Percentiles rank a stretch among this genome's conserved stretches.
Conservation (phyloP, 2,329 filamentous ascomycete species). For the Aspergillus japonicus region DNA sequence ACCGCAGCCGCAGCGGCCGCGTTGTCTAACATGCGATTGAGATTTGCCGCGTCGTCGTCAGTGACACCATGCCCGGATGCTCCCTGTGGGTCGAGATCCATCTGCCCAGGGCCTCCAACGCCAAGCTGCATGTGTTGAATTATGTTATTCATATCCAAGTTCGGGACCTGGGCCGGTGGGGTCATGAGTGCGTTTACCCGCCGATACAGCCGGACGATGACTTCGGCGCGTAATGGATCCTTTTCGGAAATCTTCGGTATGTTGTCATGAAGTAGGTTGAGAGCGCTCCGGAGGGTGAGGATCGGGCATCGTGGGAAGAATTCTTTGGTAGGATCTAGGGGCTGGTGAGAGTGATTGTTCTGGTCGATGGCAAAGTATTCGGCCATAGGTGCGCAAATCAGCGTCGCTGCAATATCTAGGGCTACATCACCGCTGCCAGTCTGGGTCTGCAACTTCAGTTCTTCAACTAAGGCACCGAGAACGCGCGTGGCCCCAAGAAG, state of each 20-base stretch:
- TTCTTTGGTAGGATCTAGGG: constrained; percentile 34
- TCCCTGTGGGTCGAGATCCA: constrained; percentile 31
- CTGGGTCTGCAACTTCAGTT: constrained; percentile 44
- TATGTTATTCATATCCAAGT: constrained; percentile 44
- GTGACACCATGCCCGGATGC: constrained; percentile 16
- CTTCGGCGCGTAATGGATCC: constrained; percentile 45
- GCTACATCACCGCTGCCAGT: constrained; percentile 42
- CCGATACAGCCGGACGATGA: constrained; percentile 46
- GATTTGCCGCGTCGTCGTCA: constrained; percentile 32
- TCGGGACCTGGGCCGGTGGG: constrained; percentile 39
- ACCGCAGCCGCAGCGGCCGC: constrained; percentile 37
- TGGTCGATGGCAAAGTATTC: constrained; percentile 43
- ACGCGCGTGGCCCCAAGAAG: constrained; percentile 43
- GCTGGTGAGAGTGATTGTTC: constrained; percentile 29
- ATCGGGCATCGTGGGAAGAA: constrained; percentile 32
- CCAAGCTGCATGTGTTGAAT: constrained; percentile 45
- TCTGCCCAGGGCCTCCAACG: constrained; percentile 32
- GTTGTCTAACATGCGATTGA: constrained; percentile 42
- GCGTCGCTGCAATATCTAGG: constrained; percentile 45
- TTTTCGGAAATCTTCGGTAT: constrained; percentile 43
- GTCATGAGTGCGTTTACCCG: constrained; percentile 44
- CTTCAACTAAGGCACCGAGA: constrained; percentile 40
- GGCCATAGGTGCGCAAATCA: constrained; percentile 43
- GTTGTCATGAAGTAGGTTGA: constrained; percentile 39
- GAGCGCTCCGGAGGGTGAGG: constrained; percentile 44